Base-by-base conservation (phyloP, 495 filamentous ascomycete species). In the Penicillium verhagenii region DNA sequence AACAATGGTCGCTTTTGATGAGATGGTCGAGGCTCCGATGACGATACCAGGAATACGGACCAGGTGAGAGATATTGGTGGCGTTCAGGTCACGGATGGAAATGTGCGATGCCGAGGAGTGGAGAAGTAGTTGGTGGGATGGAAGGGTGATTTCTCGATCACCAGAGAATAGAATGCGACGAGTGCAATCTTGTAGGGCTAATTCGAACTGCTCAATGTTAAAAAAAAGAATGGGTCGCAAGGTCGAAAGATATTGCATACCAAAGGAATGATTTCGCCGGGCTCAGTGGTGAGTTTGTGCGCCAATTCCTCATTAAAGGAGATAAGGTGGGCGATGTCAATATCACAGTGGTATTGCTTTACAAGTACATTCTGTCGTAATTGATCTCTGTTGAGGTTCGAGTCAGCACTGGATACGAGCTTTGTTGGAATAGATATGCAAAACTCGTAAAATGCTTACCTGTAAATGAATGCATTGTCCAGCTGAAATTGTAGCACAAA, bases 41-140 rank as follows among this genome's bases (percentile, higher is more conserved):
- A 99, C 89, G 57, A 99, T 99, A 31, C 95, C 95, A 6, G 94
- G 93, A 42, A 97, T 96, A 42, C 95, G 86, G 23, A 99, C 92
- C 35, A 99, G 90, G 60, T 92, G 85, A 6, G 94, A 96, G 59
- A 99, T 93, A 65, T 89, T 95, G 29, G 88, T 87, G 9, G 95
- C 93, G 63, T 92, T 91, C 18, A 99, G 82, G 59, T 96, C 89
- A 56, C 95, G 91, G 61, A 99, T 97, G 5, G 94, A 95, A 31
- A 91, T 88, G 65, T 92, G 86, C 38, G 92, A 86, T 60, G 90
- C 92, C 43, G 81, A 86, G 39, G 95, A 97, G 72, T 97, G 94
- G 53, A 99, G 84, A 45, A 97, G 90, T 23, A 99, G 84, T 72
- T 99, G 95, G 69, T 97, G 96, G 65, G 96, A 83, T 18, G 94